Evolutionary conservation across 2,329 filamentous ascomycete species (phyloP).

Genomic region (Paraphoma sp.): DNA sequence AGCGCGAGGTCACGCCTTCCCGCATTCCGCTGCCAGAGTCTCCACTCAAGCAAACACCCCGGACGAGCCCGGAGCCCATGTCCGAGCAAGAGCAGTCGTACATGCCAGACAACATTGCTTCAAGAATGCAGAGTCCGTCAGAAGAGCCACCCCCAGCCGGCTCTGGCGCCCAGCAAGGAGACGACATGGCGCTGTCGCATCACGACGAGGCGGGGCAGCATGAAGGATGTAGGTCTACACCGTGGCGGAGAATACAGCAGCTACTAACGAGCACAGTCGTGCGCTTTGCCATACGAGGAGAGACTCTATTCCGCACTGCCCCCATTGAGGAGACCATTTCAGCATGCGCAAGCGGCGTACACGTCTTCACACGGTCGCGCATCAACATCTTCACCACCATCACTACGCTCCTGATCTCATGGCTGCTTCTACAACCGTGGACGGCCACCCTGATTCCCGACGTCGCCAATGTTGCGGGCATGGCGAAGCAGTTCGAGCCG

Average conservation of each 20-base stretch:
- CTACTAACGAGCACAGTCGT: slow-evolving; percentile 67
- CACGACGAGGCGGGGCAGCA: slow-evolving; percentile 34
- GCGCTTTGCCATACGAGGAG: slow-evolving; percentile 83
- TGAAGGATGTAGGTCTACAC: slow-evolving; percentile 44
- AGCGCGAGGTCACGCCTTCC: slow-evolving; percentile 59
- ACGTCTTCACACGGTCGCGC: slow-evolving; percentile 72
- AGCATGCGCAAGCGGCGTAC: slow-evolving; percentile 67
- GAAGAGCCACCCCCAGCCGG: slow-evolving; percentile 30
- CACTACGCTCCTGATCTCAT: slow-evolving; percentile 67
- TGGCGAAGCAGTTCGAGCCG: slow-evolving; percentile 91
- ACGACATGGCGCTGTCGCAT: slow-evolving; percentile 34
- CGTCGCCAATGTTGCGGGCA: slow-evolving; percentile 85
- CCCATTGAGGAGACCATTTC: slow-evolving; percentile 77
- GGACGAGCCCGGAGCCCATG: slow-evolving; percentile 56
- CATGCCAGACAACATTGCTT: slow-evolving; percentile 40
- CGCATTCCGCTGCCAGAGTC: slow-evolving; percentile 68
- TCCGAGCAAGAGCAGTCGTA: slow-evolving; percentile 42
- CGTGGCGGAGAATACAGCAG: slow-evolving; percentile 8
- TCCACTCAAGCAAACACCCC: slow-evolving; percentile 63
- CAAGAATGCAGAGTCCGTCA: slow-evolving; percentile 42
- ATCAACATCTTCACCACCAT: slow-evolving; percentile 69
- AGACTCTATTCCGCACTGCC: slow-evolving; percentile 86
- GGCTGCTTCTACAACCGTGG: slow-evolving; percentile 72
- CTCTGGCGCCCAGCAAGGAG: slow-evolving; percentile 26
- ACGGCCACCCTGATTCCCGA: slow-evolving; percentile 74